Evolutionary conservation across 441 rosid species (phyloP), one percentile per base, ranked within the genome.

Genomic region (Populus hybrid): DNA sequence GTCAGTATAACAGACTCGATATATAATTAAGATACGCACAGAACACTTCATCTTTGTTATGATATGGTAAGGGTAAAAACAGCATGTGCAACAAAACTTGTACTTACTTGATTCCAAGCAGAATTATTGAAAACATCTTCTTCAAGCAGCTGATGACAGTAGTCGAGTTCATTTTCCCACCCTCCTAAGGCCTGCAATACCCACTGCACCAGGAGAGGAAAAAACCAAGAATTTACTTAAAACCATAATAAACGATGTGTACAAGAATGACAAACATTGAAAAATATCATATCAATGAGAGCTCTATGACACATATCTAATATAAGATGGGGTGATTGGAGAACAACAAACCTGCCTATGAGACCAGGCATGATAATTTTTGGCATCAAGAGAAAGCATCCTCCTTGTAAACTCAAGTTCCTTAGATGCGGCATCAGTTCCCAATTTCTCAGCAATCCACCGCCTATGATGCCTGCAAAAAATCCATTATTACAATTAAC

Each of bases 301-400:
- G 21, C 1, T n/a, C 61, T 53, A 34, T 32, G 24, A 16, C 68
- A 26, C 16, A 61, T 28, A 61, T 24, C 72, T 74, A 72, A 16
- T 26, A 69, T 21, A 59, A 26, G 24, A 36, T 5, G 30, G 20
- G 38, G 57, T 2, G 36, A 81, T 8, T 30, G 11, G 53, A 46
- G 21, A 46, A 72, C 38, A 36, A 86, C 91, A 79, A 76, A 92
- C 99, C 98, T 94, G 98, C 79, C 99, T 89, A 86, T 94, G 95
- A 59, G 98, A 94, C 98, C 99, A 93, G 76, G 96, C 97, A 81
- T 91, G 98, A 83, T 96, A 96, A 77, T 96, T 89, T 81, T 93
- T 96, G 77, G 98, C 92, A 84, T 94, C 99, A 71, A 79, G 50
- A 28, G 82, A 84, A 73, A 94, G 90, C 40, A 94, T 87, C 75